Evolutionary conservation across 2,329 filamentous ascomycete species (phyloP), one percentile per base, ranked within the genome.

Genomic region (Pseudogymnoascus sp.): DNA sequence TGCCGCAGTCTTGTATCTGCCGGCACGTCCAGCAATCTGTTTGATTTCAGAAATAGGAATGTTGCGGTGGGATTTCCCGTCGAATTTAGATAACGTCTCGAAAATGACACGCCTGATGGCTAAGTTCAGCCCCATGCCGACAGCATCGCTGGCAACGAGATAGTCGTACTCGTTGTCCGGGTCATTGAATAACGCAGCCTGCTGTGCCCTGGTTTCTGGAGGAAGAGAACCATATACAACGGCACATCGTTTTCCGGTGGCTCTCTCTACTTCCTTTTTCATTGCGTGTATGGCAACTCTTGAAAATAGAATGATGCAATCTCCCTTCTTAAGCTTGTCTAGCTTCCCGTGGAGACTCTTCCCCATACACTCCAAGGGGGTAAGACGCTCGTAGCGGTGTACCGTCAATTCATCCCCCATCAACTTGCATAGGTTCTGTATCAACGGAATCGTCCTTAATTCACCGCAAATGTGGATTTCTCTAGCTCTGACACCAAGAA

Each of bases 401-500:
- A 99, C 83, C 28, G 91, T 77, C 52, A 95, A 85, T 68, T 89
- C 84, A 70, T 99, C 95, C 21, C 95, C 95, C 28, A 89, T 86
- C 14, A 87, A 84, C 12, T 87, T 87, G 69, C 90, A 93, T 14
- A 99, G 74, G 28, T 89, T 85, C 67, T 88, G 79, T 65, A 99
- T 88, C 43, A 99, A 75, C 2, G 89, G 84, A 8, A 96, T 88
- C 0, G 88, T 86, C 43, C 96, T 83, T 65, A 90, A 86, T 75
- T 99, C 95, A 64, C 95, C 95, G 73, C 95, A 99, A 0, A 99
- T 81, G 75, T 99, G 95, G 5, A 99, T 80, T 72, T 99, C 95
- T 69, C 87, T 88, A 4, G 91, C 95, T 75, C 89, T 88, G 0
- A 96, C 82, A 37, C 95, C 95, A 4, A 99, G 79, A 12, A 97